phyloP scores from a whole-genome alignment of 345 rosid species.

The Lumnitzera racemosa region DNA sequence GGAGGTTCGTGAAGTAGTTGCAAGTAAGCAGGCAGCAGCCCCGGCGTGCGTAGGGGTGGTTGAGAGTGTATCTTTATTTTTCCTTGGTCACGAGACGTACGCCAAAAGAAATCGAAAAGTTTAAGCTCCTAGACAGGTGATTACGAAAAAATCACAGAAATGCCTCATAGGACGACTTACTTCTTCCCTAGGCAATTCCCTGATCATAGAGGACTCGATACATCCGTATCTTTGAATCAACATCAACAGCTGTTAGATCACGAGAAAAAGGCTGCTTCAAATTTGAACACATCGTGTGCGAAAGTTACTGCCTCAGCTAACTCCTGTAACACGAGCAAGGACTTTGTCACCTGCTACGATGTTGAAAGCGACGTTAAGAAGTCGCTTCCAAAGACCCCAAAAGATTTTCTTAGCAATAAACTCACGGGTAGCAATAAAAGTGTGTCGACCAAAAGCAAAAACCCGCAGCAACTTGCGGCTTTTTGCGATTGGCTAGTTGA shows the following conservation, averaged over 20 bases:
- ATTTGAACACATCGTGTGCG: slow-evolving; percentile 2
- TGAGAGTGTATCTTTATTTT: not conserved
- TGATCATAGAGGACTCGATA: slow-evolving; percentile 55
- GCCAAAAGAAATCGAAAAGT: no score
- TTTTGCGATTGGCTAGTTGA: slow-evolving; percentile 63
- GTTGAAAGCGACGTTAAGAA: slow-evolving; percentile 24
- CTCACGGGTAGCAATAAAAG: slow-evolving; percentile 24
- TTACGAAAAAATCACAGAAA: slow-evolving; percentile 13
- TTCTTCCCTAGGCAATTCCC: slow-evolving; percentile 98
- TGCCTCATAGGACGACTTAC: slow-evolving; percentile 98
- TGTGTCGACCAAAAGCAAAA: slow-evolving; percentile 25
- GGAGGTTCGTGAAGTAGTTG: not conserved
- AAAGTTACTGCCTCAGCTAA: not conserved
- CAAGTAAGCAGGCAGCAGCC: no score
- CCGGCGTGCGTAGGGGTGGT: not conserved
- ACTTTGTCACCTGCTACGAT: slow-evolving; percentile 2
- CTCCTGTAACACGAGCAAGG: not conserved
- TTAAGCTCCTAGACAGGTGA: slow-evolving; percentile 1
- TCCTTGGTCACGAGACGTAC: no score
- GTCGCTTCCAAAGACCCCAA: slow-evolving; percentile 14
- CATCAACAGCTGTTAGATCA: slow-evolving; percentile 35
- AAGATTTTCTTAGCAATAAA: slow-evolving; percentile 35
- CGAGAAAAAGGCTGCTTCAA: slow-evolving; percentile 30
- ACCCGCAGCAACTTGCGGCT: slow-evolving; percentile 52
- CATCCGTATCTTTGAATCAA: slow-evolving; percentile 20